Evolutionary conservation across 306 rosid genomes (phyloP), one percentile per base, ranked within the genome.

Genomic region (Lathyrus oleraceus): DNA sequence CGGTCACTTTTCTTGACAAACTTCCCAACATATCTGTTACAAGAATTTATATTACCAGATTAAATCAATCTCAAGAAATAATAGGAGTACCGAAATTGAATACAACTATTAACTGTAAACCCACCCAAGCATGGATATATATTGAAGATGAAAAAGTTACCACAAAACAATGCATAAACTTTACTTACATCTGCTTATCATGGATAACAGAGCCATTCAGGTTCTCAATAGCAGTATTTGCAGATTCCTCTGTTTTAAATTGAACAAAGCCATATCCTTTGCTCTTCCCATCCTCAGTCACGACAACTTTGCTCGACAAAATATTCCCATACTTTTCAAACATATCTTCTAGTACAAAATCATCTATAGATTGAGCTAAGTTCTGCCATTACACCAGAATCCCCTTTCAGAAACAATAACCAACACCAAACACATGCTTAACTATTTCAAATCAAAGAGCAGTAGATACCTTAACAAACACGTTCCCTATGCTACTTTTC

Each of bases 231-330:
- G 95, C 95, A 73, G 79, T 82, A 75, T 52, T 78, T 44, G 91
- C 90, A 73, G 91, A 86, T 38, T 87, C 92, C 83, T 86, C 96
- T 39, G 83, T 67, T 53, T 89, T 92, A 52, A 92, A 92, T 76
- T 92, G 98, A 75, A 92, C 88, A 86, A 89, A 92, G 48, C 96
- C 96, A 49, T 92, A 83, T 44, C 96, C 92, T 77, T 81, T 89
- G 69, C 95, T 88, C 81, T 85, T 89, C 57, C 96, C 98, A 79
- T 85, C 92, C 21, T 92, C 98, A 54, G 82, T 80, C 71, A 42
- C 79, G 40, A 82, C 88, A 74, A 92, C 85, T 83, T 92, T 92
- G 89, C 96, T 78, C 44, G 92, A 87, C 84, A 83, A 69, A 17
- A 88, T 74, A 81, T 69, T 77, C 49, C 96, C 98, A 78, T 74